Conservation (phyloP, 495 filamentous ascomycete species). For the Penicillium herquei region DNA sequence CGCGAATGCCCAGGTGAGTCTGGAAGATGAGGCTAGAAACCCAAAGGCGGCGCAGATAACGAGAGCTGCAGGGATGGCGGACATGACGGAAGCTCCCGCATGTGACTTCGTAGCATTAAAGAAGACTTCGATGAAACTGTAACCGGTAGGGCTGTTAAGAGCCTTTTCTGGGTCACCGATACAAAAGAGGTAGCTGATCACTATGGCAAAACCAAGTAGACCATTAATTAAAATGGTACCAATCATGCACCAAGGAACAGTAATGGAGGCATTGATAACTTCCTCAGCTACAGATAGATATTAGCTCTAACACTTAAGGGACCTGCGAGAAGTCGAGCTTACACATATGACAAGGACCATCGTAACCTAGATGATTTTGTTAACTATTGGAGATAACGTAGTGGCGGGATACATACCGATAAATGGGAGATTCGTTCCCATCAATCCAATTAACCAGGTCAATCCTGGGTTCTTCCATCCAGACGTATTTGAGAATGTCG, state of each 20-base stretch:
- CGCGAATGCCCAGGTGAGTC: conserved; percentile 60
- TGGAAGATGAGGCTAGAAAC: conserved; percentile 50
- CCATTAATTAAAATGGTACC: conserved; percentile 41
- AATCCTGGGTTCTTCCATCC: conserved; percentile 37
- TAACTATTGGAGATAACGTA: neutral
- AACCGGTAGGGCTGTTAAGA: conserved; percentile 38
- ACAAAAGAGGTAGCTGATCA: conserved; percentile 42
- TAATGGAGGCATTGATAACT: conserved; percentile 40
- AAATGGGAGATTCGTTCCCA: conserved; percentile 12
- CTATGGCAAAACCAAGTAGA: conserved; percentile 39
- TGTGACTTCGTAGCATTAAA: conserved; percentile 47
- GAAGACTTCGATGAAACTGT: conserved; percentile 54
- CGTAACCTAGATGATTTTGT: neutral
- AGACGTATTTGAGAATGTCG: conserved; percentile 33
- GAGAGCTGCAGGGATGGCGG: conserved; percentile 39
- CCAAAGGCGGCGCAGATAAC: conserved; percentile 46
- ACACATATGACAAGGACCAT: neutral
- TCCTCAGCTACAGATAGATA: conserved; percentile 36
- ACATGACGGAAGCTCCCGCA: conserved; percentile 42
- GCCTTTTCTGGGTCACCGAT: conserved; percentile 39
- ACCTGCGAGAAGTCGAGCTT: neutral
- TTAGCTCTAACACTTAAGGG: neutral
- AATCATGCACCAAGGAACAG: conserved; percentile 42
- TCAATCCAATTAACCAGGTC: conserved; percentile 34
- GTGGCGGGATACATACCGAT: conserved; percentile 3